Evolutionary conservation across 2,329 filamentous ascomycete species (phyloP).

Genomic region (Diaporthe amygdali): DNA sequence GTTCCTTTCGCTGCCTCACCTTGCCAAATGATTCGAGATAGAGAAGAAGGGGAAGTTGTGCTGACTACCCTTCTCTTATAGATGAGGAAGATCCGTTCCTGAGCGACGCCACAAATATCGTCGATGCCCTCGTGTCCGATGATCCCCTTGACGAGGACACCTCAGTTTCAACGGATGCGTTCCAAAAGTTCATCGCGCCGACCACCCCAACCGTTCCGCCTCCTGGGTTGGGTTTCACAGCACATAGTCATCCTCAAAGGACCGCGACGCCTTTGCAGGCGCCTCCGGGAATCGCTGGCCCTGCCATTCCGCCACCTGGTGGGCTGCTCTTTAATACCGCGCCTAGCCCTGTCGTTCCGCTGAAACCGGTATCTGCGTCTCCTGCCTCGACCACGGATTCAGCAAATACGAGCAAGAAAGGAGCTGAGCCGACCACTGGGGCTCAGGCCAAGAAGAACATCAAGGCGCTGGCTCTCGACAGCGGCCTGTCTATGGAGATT

Average conservation of each 20-base stretch:
- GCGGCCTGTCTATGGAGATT: slow-evolving; percentile 52
- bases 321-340: slow-evolving; percentile 24
- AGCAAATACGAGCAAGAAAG: slow-evolving; percentile 28
- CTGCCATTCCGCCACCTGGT: slow-evolving; percentile 16
- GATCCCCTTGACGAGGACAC: slow-evolving; percentile 36
- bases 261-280: slow-evolving; percentile 23
- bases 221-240: slow-evolving; percentile 24
- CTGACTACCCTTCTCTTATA: slow-evolving; percentile 52
- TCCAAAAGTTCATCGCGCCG: slow-evolving; percentile 4
- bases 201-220: slow-evolving; percentile 15
- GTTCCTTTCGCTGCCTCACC: slow-evolving; percentile 24
- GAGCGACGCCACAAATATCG: slow-evolving; percentile 66
- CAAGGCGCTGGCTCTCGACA: slow-evolving; percentile 51
- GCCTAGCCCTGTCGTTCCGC: slow-evolving; percentile 37
- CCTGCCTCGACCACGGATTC: slow-evolving; percentile 30
- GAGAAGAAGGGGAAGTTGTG: slow-evolving; percentile 29
- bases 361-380: slow-evolving; percentile 35
- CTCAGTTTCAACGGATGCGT: neutral
- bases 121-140: slow-evolving; percentile 73
- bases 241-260: slow-evolving; percentile 24
- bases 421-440: slow-evolving; percentile 26
- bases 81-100: slow-evolving; percentile 68
- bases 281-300: slow-evolving; percentile 26
- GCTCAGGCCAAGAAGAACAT: slow-evolving; percentile 35
- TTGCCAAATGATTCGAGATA: slow-evolving; percentile 25